Conservation (phyloP, 2,329 filamentous ascomycete species). For the Lizonia empirigonia region DNA sequence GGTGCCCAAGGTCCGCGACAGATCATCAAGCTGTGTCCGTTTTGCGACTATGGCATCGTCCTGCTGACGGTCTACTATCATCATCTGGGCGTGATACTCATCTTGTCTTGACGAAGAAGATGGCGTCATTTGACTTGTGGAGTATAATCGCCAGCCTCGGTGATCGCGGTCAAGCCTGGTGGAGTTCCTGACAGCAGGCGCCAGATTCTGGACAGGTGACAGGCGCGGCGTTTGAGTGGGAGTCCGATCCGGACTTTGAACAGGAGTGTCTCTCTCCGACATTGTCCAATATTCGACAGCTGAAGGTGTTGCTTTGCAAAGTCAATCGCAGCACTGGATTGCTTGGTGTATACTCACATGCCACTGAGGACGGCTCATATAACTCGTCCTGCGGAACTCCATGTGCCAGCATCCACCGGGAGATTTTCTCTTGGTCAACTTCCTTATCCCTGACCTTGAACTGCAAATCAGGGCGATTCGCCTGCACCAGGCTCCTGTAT, state of each 20-base stretch:
- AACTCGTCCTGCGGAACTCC: background rate
- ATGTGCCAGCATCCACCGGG: conserved; percentile 30
- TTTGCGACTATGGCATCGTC: too few species aligned
- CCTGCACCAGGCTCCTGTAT: conserved; percentile 25
- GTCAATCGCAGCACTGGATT: background rate
- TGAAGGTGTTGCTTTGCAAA: background rate
- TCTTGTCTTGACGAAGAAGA: too few species aligned
- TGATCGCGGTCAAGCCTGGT: background rate
- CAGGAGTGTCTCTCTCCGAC: background rate
- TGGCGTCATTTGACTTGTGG: too few species aligned
- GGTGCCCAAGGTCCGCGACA: too few species aligned
- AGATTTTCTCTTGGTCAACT: conserved; percentile 28
- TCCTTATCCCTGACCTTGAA: conserved; percentile 20
- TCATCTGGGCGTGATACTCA: too few species aligned
- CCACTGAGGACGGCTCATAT: background rate
- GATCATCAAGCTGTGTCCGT: too few species aligned
- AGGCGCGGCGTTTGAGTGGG: background rate
- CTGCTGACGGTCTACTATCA: too few species aligned
- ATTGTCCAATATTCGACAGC: background rate
- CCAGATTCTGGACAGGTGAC: background rate
- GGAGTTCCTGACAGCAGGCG: background rate
- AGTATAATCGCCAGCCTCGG: background rate
- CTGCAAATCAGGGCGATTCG: conserved; percentile 10
- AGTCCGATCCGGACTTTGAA: background rate
- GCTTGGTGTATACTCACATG: background rate